Evolutionary conservation across 352 stramenopile species (phyloP), one percentile per base, ranked within the genome.

Genomic region (Pythium rishiriense): DNA sequence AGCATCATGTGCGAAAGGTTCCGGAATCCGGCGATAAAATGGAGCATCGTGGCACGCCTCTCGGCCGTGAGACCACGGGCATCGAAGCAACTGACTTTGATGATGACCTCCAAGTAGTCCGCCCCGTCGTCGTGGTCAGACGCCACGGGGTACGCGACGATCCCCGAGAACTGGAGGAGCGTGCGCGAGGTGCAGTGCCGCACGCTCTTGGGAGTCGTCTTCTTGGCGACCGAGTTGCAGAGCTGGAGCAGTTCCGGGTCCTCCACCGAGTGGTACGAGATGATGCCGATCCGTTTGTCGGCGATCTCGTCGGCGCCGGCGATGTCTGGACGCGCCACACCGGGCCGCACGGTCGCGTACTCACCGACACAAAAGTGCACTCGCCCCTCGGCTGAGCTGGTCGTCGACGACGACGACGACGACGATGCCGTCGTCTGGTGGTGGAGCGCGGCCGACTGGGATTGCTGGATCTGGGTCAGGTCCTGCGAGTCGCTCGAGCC

Each of bases 251-350:
- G 69, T 0, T 80, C 72, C 2, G 79, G 78, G 64, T 90, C 81
- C 42, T 85, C 79, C 22, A 90, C 68, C n/a, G 81, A 90, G 52
- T 90, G 79, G 26, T 77, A 75, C 62, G 79, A 81, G 56, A 90
- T 81, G 69, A 90, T 86, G 5, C 81, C 81, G 14, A 90, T 64
- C 3, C 81, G 81, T 14, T 80, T 64, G 17, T 64, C 62, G 14
- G 45, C 10, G 62, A 58, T n/a, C n/a, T n/a, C n/a, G n/a, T n/a
- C n/a, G n/a, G n/a, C n/a, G n/a, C n/a, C n/a, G n/a, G n/a, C n/a
- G n/a, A n/a, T n/a, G 22, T 56, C 19, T 41, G 37, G n/a, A 7
- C 60, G 70, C 26, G 77, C 59, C 15, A 82, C 63, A 26, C 77
- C 79, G 10, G 62, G 68, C 1, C 79, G 74, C 59, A 90, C 79